Conservation (phyloP, 305 asterid species). For the Fraxinus greggii region DNA sequence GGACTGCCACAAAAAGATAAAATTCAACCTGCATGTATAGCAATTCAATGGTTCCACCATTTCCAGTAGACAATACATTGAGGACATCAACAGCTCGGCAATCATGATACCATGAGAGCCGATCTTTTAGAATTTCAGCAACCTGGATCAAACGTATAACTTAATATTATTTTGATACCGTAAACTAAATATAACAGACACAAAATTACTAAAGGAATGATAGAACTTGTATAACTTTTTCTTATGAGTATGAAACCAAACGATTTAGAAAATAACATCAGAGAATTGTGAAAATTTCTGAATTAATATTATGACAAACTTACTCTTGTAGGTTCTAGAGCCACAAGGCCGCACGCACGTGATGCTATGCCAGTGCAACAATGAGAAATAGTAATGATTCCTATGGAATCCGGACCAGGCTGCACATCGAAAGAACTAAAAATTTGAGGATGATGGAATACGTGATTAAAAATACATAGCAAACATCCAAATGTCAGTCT, state of each 20-base stretch:
- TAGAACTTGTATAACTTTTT: neutral
- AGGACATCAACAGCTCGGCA: constrained; percentile 89
- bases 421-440: constrained; percentile 21
- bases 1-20: neutral
- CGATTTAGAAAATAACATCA: neutral
- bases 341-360: constrained; percentile 99
- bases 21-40: constrained; percentile 82
- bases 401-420: constrained; percentile 67
- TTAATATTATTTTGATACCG: neutral
- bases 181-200: neutral
- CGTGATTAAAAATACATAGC: neutral
- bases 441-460: constrained; percentile 2
- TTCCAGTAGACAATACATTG: constrained; percentile 80
- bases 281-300: neutral
- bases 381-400: constrained; percentile 50
- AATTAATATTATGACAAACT: constrained; percentile 23
- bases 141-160: constrained; percentile 43
- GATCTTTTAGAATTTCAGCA: constrained; percentile 92
- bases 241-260: neutral
- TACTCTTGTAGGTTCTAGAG: constrained; percentile 90
- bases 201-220: neutral
- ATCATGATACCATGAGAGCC: constrained; percentile 94
- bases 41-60: constrained; percentile 90
- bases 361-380: constrained; percentile 74
- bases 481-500: neutral